Base-by-base conservation (phyloP, 148 eudicot species). In the Camellia japonica region DNA sequence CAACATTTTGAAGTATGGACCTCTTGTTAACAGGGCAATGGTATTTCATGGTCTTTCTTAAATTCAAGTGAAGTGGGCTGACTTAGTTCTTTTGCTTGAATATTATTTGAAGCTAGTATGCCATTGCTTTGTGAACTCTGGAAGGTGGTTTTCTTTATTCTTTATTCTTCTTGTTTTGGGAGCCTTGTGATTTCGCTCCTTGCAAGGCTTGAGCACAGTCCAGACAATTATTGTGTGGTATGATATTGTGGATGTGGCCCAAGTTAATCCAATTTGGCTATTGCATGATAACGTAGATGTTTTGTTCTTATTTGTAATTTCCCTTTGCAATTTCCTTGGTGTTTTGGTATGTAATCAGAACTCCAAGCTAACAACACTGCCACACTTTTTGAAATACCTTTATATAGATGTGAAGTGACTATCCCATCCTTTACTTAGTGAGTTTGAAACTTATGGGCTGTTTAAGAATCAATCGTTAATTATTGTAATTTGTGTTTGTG, bases 361-460 rank as follows among this genome's bases (percentile, higher is more conserved):
- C n/a, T 76, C 9, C 5, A 47, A 43, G 68, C 55, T 14, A 6
- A 8, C 51, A 20, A 20, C 55, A 19, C 51, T 44, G 55, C 20
- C 6, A 38, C 6, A 38, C 78, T 49, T 4, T 49, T 4, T 49
- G 52, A 49, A 49, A 65, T 52, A 42, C 59, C 6, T 64, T 15
- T 65, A 20, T 47, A 15, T 74, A 43, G 49, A 49, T 19, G 44
- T 62, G 18, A 63, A 23, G 44, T 75, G 12, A 5, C 9, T 47
- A 56, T 47, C n/a, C 14, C 19, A 51, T 77, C 19, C 61, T 49
- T 8, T 49, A 15, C 12, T 23, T 71, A 38, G 47, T 77, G 59
- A 30, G 60, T 8, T 41, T 73, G 30, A 56, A 60, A 30, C 73
- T 78, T 67, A 44, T 80, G 84, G 78, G 82, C 84, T 81, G 55